Evolutionary conservation across 1,284 basidiomycete genomes (phyloP).

Genomic region (Mycena sp.): DNA sequence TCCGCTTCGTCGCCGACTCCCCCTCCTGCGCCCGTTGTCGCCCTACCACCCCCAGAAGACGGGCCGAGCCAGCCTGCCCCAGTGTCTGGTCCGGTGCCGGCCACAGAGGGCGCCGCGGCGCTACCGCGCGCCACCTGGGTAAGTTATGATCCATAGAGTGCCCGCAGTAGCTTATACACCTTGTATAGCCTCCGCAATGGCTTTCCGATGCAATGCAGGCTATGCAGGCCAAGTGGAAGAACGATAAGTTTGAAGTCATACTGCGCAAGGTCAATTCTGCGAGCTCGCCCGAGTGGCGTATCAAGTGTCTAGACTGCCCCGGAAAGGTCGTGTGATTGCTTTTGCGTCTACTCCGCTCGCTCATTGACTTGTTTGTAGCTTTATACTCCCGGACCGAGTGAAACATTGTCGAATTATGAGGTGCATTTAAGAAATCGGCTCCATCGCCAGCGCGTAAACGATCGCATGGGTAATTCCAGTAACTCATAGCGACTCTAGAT

Average conservation of each 20-base stretch:
- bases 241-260: conserved; percentile 87
- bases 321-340: conserved; percentile 73
- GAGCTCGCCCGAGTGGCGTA: conserved; percentile 93
- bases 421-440: conserved; percentile 79
- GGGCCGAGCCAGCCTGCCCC: background rate
- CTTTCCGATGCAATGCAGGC: conserved; percentile 39
- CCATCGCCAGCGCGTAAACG: conserved; percentile 59
- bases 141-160: background rate
- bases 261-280: conserved; percentile 56
- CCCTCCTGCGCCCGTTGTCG: background rate
- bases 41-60: background rate
- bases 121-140: conserved; percentile 15
- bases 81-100: conserved; percentile 4
- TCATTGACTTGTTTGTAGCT: conserved; percentile 56
- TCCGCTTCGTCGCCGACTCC: background rate
- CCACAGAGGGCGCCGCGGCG: background rate
- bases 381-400: conserved; percentile 93
- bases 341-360: conserved; percentile 4
- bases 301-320: conserved; percentile 95
- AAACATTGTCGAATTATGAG: conserved; percentile 91
- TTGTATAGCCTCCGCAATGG: conserved; percentile 17
- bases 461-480: conserved; percentile 39
- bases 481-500: background rate
- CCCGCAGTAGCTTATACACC: conserved; percentile 2
- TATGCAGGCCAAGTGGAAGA: conserved; percentile 79